Evolutionary conservation across 345 rosid species (phyloP).

Genomic region (Rubroshorea leprosula): DNA sequence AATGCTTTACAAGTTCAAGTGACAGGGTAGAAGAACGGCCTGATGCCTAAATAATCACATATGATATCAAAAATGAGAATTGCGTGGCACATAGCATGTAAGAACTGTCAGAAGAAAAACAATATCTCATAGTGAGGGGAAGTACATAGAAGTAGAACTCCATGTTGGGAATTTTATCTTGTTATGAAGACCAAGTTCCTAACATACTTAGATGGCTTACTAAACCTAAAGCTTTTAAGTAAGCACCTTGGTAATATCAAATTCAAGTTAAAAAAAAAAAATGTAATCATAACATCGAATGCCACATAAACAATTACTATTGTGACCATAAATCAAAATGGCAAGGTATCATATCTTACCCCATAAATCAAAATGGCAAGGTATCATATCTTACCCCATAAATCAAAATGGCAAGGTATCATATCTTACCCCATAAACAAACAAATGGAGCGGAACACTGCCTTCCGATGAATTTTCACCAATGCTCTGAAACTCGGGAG

Average conservation of each 20-base stretch:
- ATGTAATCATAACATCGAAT: too few relatives aligned
- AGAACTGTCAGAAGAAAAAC: too few relatives aligned
- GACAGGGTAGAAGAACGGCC: too few relatives aligned
- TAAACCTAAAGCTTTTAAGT: not conserved
- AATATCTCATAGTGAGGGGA: too few relatives aligned
- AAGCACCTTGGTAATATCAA: not conserved
- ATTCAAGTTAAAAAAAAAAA: too few relatives aligned
- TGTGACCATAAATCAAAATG: conserved; percentile 1
- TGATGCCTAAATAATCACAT: too few relatives aligned
- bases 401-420: conserved; percentile 12
- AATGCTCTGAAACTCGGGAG: conserved; percentile 23
- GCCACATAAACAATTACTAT: not conserved
- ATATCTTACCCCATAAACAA: conserved; percentile 64
- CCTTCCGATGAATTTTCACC: conserved; percentile 32
- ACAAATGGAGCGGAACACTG: conserved; percentile 33
- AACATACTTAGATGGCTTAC: not conserved
- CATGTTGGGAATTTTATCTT: too few relatives aligned
- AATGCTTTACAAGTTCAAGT: too few relatives aligned
- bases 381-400: conserved; percentile 31
- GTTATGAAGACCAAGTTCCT: too few relatives aligned
- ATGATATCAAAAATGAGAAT: too few relatives aligned
- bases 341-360: conserved; percentile 33
- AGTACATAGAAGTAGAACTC: too few relatives aligned
- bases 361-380: conserved; percentile 7
- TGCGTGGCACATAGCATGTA: too few relatives aligned